Base-by-base conservation (phyloP, 352 stramenopile species). In the Phytophthora sp. region DNA sequence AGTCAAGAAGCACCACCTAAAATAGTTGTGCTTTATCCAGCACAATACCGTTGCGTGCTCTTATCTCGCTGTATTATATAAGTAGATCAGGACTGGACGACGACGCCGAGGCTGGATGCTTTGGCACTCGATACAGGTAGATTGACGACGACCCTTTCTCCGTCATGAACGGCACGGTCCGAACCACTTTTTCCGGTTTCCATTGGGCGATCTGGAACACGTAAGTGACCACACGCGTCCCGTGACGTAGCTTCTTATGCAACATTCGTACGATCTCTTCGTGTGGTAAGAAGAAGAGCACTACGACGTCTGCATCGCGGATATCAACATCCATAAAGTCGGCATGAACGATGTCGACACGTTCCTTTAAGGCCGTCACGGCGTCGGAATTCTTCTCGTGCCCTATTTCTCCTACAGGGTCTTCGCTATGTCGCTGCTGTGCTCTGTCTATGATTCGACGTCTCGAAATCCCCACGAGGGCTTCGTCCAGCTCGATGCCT, bases 211-310 rank as follows among this genome's bases (percentile, higher is more conserved):
- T 91, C 62, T 76, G 66, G 52, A 90, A 91, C 15, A 90, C 83
- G 60, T 91, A 90, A 3, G 83, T 91, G 52, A 90, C 53, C 18
- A 90, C 73, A 8, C 80, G 69, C 24, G 76, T 79, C 4, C 79
- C 83, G 0, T 75, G 45, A 1, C 63, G 53, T 11, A 88, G 59
- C 38, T 87, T 84, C 21, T 51, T 31, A 16, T 68, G 41, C 18
- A 90, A 52, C 26, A 64, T 57, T 4, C 21, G 11, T 7, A 77
- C 77, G 18, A 87, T 81, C 7, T 86, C 65, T 8, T 61, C 49
- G 23, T 89, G 83, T 7, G 83, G 83, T 11, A 91, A 60, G 57
- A 91, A 91, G 56, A 91, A 91, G 1, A 91, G 62, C 23, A 82
- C 71, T 11, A 84, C 77, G 6, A 88, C 69, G 50, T 87, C 79